phyloP scores from a whole-genome alignment of 352 stramenopile genomes.

The Phytophthora tentaculata region DNA sequence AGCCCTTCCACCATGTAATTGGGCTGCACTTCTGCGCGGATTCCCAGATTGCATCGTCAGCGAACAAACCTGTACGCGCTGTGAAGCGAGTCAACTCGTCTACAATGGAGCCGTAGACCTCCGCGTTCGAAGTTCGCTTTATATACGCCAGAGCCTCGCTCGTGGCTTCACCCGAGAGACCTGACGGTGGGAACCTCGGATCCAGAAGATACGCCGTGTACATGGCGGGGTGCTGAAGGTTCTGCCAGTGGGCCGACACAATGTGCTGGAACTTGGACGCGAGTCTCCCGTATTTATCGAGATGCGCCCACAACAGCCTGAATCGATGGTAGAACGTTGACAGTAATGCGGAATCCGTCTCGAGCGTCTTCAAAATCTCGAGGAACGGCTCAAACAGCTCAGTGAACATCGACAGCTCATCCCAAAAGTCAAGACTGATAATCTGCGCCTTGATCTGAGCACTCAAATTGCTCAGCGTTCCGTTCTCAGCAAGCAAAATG shows the following conservation, averaged over 20 bases:
- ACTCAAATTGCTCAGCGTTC: conserved; percentile 41
- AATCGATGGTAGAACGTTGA: conserved; percentile 83
- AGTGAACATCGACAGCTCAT: conserved; percentile 57
- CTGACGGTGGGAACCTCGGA: conserved; percentile 64
- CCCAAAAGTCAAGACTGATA: conserved; percentile 58
- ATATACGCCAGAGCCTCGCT: conserved; percentile 67
- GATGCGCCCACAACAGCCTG: conserved; percentile 64
- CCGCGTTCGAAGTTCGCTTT: conserved; percentile 50
- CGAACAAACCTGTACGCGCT: conserved; percentile 63
- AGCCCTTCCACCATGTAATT: conserved; percentile 82
- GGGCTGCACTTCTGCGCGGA: conserved; percentile 76
- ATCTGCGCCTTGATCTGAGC: conserved; percentile 52
- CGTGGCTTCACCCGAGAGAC: conserved; percentile 59
- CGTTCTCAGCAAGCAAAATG: conserved; percentile 62
- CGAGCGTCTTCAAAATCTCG: conserved; percentile 72
- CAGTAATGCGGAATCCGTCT: conserved; percentile 64
- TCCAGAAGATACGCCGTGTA: conserved; percentile 83
- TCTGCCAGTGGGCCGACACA: conserved; percentile 65
- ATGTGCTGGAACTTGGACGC: conserved; percentile 58
- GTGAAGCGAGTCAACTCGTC: conserved; percentile 77
- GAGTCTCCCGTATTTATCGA: conserved; percentile 64
- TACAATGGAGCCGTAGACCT: conserved; percentile 58
- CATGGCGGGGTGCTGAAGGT: conserved; percentile 69
- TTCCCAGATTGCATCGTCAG: conserved; percentile 78
- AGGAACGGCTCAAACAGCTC: conserved; percentile 70